Evolutionary conservation across 106 monocot species (phyloP).

Genomic region (Dendrobium chrysotoxum): DNA sequence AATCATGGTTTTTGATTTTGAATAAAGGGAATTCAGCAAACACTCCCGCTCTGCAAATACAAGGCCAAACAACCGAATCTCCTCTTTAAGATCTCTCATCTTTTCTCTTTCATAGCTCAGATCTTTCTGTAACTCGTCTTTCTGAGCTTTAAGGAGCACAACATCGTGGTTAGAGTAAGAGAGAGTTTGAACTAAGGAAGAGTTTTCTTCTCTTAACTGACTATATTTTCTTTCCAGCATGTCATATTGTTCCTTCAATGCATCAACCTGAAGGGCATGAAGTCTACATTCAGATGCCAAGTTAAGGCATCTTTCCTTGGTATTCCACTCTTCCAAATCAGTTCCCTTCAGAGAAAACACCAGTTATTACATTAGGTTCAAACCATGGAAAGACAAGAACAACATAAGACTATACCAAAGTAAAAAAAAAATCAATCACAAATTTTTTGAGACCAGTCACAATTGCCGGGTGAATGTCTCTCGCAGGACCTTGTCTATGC

Average conservation of each 20-base stretch:
- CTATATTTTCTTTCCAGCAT: conserved; percentile 42
- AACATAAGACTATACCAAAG: background rate
- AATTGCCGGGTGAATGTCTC: too few relatives aligned
- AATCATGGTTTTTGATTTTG: conserved; percentile 68
- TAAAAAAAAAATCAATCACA: too few relatives aligned
- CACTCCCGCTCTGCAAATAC: conserved; percentile 54
- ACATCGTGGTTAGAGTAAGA: conserved; percentile 31
- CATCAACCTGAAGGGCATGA: conserved; percentile 30
- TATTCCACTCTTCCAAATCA: conserved; percentile 5
- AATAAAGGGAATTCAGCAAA: conserved; percentile 47
- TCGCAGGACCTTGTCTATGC: too few relatives aligned
- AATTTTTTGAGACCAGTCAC: too few relatives aligned
- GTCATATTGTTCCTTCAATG: conserved; percentile 24
- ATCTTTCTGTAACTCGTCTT: conserved; percentile 33
- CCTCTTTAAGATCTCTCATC: conserved; percentile 56
- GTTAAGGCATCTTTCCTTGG: conserved; percentile 15
- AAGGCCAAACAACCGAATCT: conserved; percentile 46
- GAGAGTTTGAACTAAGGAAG: conserved; percentile 38
- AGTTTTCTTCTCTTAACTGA: conserved; percentile 50
- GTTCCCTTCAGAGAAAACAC: conserved; percentile 11
- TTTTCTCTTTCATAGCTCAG: conserved; percentile 40
- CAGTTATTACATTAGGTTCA: background rate
- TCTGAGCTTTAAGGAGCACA: conserved; percentile 28
- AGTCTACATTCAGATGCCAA: conserved; percentile 22
- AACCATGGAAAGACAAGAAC: background rate